Percentiles rank a stretch among this genome's conserved stretches.
Conservation (phyloP, 2,329 filamentous ascomycete genomes). For the Trichoderma sp. region DNA sequence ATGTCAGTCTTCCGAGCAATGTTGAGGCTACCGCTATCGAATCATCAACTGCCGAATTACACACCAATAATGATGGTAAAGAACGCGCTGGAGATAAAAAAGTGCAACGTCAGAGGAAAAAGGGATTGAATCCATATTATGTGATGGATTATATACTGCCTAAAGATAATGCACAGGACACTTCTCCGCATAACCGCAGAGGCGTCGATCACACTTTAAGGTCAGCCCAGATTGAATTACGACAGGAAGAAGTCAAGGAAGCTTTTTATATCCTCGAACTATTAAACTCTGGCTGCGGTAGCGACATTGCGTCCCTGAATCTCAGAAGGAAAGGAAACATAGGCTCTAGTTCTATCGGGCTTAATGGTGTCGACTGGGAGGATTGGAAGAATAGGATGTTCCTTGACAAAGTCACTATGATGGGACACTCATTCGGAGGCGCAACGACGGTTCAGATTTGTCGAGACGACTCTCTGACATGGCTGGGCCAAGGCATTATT, state of each 20-base stretch:
- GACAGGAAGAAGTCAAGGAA: conserved; percentile 66
- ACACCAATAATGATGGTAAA: conserved; percentile 28
- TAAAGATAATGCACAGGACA: conserved; percentile 54
- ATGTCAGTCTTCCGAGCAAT: conserved; percentile 56
- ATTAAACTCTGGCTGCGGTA: conserved; percentile 57
- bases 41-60: conserved; percentile 34
- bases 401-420: conserved; percentile 58
- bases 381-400: conserved; percentile 60
- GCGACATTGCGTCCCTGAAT: conserved; percentile 53
- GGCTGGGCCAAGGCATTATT: conserved; percentile 64
- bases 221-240: conserved; percentile 62
- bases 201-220: conserved; percentile 63
- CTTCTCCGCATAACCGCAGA: conserved; percentile 55
- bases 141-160: conserved; percentile 65
- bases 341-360: conserved; percentile 59
- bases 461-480: conserved; percentile 54
- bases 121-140: conserved; percentile 43
- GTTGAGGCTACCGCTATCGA: conserved; percentile 39
- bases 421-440: conserved; percentile 68
- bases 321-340: conserved; percentile 58
- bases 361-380: conserved; percentile 57
- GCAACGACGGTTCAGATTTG: conserved; percentile 64
- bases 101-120: conserved; percentile 33
- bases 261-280: conserved; percentile 58
- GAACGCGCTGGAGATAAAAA: conserved; percentile 39